Percentiles rank a stretch among this genome's conserved stretches.
Evolutionary conservation across 345 rosid genomes (phyloP).

Genomic region (Gossypium mustelinum): DNA sequence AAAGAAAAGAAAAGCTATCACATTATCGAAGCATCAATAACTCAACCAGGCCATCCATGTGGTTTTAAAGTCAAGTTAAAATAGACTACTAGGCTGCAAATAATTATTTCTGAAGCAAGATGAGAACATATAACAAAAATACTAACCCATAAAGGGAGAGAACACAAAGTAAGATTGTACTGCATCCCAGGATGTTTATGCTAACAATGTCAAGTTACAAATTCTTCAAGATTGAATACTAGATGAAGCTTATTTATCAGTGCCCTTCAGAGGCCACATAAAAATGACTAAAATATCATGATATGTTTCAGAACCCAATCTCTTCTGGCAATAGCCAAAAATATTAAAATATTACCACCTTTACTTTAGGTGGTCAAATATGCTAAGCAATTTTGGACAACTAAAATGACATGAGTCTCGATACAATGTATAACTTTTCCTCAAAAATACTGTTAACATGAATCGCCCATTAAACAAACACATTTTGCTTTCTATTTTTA

Average conservation of each 20-base stretch:
- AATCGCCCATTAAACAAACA: not conserved
- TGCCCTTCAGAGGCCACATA: not conserved
- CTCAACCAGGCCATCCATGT: not conserved
- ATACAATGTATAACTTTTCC: not conserved
- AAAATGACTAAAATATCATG: not conserved
- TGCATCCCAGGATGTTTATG: not conserved
- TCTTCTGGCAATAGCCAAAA: not conserved
- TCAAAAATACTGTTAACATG: not conserved
- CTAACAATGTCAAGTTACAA: not conserved
- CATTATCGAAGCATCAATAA: not conserved
- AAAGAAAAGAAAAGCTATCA: not conserved
- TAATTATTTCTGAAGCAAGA: not conserved
- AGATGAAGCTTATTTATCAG: not conserved
- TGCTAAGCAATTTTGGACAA: not conserved
- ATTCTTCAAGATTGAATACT: not conserved
- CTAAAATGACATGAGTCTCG: not conserved
- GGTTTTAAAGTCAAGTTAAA: not conserved
- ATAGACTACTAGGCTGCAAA: not conserved
- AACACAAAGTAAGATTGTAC: not conserved
- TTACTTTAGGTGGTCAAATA: too few relatives aligned
- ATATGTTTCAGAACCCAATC: not conserved
- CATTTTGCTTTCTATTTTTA: not conserved
- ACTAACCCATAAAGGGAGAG: not conserved
- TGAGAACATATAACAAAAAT: not conserved
- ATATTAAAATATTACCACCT: not conserved